These are phyloP conservation scores for Fusarium sp. DNA, from an alignment of 2,329 filamentous ascomycete species.

Conservation along the genomic window DNA sequence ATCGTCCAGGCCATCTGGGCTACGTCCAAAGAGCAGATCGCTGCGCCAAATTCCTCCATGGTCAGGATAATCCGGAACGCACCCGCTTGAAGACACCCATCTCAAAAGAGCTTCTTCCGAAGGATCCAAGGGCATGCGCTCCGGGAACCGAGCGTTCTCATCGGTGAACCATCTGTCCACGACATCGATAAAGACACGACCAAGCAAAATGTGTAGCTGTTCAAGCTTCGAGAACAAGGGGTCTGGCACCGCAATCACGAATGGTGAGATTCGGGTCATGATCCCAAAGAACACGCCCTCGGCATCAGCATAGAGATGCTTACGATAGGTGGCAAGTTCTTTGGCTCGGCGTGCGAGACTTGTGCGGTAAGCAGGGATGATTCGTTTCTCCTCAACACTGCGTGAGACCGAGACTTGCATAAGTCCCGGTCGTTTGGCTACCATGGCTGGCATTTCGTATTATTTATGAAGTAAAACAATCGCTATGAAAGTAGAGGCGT, in stretches of 20 bases:
- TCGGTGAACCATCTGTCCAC: constrained; percentile 32
- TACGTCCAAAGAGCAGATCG: constrained; percentile 28
- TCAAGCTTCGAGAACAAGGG: constrained; percentile 7
- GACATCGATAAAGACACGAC: constrained; percentile 22
- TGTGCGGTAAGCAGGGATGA: constrained; percentile 31
- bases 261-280: constrained; percentile 20
- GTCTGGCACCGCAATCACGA: constrained; percentile 13
- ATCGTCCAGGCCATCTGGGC: neutral
- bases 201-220: constrained; percentile 17
- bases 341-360: constrained; percentile 19
- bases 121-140: constrained; percentile 31
- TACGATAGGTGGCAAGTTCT: constrained; percentile 23
- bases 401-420: constrained; percentile 34
- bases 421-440: constrained; percentile 8
- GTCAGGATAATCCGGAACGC: constrained; percentile 6
- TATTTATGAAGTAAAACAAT: neutral
- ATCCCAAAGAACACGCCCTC: constrained; percentile 16
- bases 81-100: constrained; percentile 13
- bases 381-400: constrained; percentile 20
- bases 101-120: constrained; percentile 18
- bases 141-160: constrained; percentile 12
- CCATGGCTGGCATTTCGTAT: constrained; percentile 20
- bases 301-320: constrained; percentile 6
- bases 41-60: constrained; percentile 34
- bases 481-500: neutral